Conservation (phyloP, 352 stramenopile genomes). For the Phytophthora brassicae region DNA sequence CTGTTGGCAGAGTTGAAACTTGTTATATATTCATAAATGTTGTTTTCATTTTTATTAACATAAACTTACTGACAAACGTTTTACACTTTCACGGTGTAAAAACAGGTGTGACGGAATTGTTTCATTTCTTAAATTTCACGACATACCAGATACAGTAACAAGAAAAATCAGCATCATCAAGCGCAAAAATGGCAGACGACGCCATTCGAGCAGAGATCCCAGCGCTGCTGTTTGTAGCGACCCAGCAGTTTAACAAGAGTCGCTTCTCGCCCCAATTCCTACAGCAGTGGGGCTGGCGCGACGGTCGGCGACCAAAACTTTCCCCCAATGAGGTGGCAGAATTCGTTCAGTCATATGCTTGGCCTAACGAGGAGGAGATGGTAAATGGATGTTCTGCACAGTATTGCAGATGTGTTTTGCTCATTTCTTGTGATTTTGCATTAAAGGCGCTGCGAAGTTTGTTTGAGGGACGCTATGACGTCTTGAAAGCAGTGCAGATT, state of each 20-base stretch:
- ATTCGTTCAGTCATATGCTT: conserved; percentile 54
- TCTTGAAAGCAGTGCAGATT: conserved; percentile 37
- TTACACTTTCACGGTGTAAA: conserved; percentile 12
- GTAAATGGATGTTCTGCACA: conserved; percentile 31
- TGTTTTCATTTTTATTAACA: no score
- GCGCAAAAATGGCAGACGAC: conserved; percentile 20
- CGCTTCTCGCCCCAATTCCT: conserved; percentile 19
- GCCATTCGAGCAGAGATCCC: conserved; percentile 52
- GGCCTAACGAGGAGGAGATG: conserved; percentile 54
- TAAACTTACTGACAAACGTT: no score
- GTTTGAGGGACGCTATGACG: conserved; percentile 48
- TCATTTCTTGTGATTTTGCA: neutral
- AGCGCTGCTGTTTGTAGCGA: conserved; percentile 28
- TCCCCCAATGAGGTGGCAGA: conserved; percentile 37
- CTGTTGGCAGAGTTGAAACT: neutral
- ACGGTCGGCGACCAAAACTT: conserved; percentile 25
- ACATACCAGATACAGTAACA: no score
- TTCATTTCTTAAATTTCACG: conserved; percentile 19
- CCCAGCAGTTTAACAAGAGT: conserved; percentile 15
- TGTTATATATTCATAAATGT: no score
- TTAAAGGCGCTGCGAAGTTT: conserved; percentile 57
- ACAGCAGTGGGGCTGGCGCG: conserved; percentile 47
- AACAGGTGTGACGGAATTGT: conserved; percentile 17
- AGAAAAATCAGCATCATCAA: conserved; percentile 21
- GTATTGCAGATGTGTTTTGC: conserved; percentile 10